A percentile compares a stretch with the other conserved stretches of the same genome.
Evolutionary conservation across 2,329 filamentous ascomycete genomes (phyloP).

Genomic region (Scedosporium aurantiacum): DNA sequence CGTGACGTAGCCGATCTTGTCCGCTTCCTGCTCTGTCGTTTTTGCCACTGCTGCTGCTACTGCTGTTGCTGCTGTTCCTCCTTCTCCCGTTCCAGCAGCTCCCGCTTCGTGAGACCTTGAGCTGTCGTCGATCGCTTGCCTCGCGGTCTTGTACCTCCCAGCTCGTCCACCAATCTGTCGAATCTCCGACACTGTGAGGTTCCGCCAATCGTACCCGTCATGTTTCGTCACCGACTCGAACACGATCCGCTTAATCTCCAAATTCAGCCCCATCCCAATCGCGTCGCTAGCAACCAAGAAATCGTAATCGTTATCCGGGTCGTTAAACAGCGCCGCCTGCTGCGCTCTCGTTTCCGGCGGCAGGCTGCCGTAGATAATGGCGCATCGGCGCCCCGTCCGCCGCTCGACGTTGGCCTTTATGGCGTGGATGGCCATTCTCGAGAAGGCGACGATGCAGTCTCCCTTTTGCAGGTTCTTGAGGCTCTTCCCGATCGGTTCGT

Average conservation of each 20-base stretch:
- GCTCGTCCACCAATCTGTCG: conserved; percentile 94
- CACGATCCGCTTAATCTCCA: conserved; percentile 83
- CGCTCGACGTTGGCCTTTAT: conserved; percentile 70
- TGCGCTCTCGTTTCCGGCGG: conserved; percentile 87
- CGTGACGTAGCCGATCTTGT: conserved; percentile 64
- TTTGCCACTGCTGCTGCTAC: too few species aligned
- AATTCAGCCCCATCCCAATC: conserved; percentile 92
- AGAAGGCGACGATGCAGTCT: conserved; percentile 83
- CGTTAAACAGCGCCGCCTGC: conserved; percentile 88
- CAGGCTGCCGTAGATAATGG: conserved; percentile 84
- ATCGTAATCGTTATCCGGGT: conserved; percentile 91
- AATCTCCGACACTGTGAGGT: conserved; percentile 63
- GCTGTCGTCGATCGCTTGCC: conserved; percentile 30
- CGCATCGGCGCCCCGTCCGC: conserved; percentile 66
- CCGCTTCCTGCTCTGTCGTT: conserved; percentile 14
- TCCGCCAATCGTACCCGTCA: conserved; percentile 45
- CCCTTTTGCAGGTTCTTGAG: conserved; percentile 67
- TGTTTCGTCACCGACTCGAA: conserved; percentile 72
- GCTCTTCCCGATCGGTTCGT: conserved; percentile 49
- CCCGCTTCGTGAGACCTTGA: conserved; percentile 1
- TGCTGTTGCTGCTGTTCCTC: conserved; percentile 5
- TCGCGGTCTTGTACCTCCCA: conserved; percentile 69
- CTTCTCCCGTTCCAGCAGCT: neutral
- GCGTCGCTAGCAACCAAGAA: conserved; percentile 89
- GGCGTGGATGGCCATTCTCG: conserved; percentile 67